phyloP scores from a whole-genome alignment of 495 filamentous ascomycete species.

The Daldinia grandis region DNA sequence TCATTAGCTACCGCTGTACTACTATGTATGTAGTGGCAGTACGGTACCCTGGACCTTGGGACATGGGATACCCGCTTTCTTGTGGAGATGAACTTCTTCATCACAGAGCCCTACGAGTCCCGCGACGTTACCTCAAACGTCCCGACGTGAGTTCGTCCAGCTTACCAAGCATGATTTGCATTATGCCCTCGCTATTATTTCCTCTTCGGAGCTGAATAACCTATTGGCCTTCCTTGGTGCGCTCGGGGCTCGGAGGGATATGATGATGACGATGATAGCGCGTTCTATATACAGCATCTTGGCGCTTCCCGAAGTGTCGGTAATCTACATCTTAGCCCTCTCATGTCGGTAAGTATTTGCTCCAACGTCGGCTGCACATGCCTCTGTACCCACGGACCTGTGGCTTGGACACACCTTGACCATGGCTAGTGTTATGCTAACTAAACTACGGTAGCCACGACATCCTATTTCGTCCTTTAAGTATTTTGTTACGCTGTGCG shows the following conservation, averaged over 20 bases:
- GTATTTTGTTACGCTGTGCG: slow-evolving; percentile 2
- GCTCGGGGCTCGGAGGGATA: not conserved
- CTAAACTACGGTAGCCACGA: slow-evolving; percentile 25
- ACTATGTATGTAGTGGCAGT: slow-evolving; percentile 10
- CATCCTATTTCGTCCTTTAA: slow-evolving; percentile 2
- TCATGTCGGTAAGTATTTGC: slow-evolving; percentile 11
- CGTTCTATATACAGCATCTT: slow-evolving; percentile 13
- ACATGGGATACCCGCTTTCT: slow-evolving; percentile 34
- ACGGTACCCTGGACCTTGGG: slow-evolving; percentile 23
- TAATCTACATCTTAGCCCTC: not conserved
- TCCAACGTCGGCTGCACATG: not conserved
- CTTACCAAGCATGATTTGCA: slow-evolving; percentile 17
- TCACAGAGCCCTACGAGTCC: slow-evolving; percentile 33
- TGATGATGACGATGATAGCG: slow-evolving; percentile 13
- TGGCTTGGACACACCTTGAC: slow-evolving; percentile 24
- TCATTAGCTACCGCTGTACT: slow-evolving; percentile 37
- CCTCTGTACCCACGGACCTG: slow-evolving; percentile 17
- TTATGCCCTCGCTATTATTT: slow-evolving; percentile 5
- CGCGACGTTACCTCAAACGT: slow-evolving; percentile 26
- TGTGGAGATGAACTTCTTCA: slow-evolving; percentile 30
- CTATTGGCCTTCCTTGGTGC: not conserved
- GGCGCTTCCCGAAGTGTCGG: slow-evolving; percentile 26
- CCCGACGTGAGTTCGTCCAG: slow-evolving; percentile 16
- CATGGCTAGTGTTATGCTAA: slow-evolving; percentile 18
- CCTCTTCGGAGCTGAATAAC: not conserved